Base-by-base conservation (phyloP, 2,329 filamentous ascomycete genomes). In the Verticillium nonalfalfae region DNA sequence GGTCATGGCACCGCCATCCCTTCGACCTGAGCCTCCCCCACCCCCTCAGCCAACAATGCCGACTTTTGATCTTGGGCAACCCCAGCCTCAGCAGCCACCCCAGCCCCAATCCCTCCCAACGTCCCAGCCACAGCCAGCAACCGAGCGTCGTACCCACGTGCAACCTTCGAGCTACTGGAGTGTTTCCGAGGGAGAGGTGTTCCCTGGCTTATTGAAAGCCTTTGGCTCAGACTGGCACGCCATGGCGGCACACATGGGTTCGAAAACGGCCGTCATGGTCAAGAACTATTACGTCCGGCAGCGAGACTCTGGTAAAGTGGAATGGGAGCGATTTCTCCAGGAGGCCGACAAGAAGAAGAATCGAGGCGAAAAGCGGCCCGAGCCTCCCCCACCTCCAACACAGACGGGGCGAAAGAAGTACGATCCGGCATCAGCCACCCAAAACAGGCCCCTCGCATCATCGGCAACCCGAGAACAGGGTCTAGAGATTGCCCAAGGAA, bases 141-240 rank as follows among this genome's bases (percentile, higher is more conserved):
- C 75, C 39, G 83, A 86, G 66, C 81, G 82, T 54, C 84, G 83
- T 62, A 73, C 76, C 10, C 79, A 79, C 26, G 76, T 77, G 60
- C 86, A 88, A 66, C 85, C 89, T 14, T 92, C 89, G 1, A 94
- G 90, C 73, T 95, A 95, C 73, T 95, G 91, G 91, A 94, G 90
- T 68, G 90, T 94, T 26, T 89, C 89, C 1, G 91, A 95, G 75
- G 83, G 89, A 60, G 89, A 83, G 56, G 90, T 93, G 69, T 95
- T 95, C 73, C 87, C 88, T 39, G 83, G 81, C 61, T 81, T 92
- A 62, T 79, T 95, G 56, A 83, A 81, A 58, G 84, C 91, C 60
- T 94, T 92, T 75, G 91, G 91, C 62, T 91, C 88, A 15, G 90
- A 95, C 71, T 95, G 90, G 85, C 78, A 79, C 57, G 85, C 84